Conservation (phyloP, 306 rosid genomes). For the Abrus precatorius region DNA sequence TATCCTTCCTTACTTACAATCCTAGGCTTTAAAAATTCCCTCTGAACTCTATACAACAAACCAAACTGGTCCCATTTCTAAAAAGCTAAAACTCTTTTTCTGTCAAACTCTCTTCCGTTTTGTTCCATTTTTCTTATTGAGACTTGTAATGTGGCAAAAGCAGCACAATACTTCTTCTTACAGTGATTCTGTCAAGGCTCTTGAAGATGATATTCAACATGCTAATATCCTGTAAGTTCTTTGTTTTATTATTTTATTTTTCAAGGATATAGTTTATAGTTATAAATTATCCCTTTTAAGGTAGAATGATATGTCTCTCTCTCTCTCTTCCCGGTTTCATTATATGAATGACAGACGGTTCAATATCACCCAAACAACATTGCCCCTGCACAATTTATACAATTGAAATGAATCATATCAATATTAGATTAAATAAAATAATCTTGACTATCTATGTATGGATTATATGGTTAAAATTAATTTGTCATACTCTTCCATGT, state of each 20-base stretch:
- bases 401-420: not conserved
- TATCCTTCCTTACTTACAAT: constrained; percentile 42
- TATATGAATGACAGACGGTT: not conserved
- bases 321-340: not conserved
- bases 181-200: constrained; percentile 71
- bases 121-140: constrained; percentile 10
- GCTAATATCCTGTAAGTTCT: constrained; percentile 74
- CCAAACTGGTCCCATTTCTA: not conserved
- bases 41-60: not conserved
- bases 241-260: not conserved
- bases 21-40: constrained; percentile 12
- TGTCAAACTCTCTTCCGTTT: constrained; percentile 25
- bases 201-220: constrained; percentile 76
- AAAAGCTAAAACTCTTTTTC: constrained; percentile 28
- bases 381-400: not conserved
- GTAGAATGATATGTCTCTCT: not conserved
- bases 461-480: not conserved
- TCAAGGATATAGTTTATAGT: not conserved
- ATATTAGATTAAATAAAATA: not conserved
- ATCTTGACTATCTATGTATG: not conserved
- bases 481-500: not conserved
- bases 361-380: not conserved
- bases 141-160: constrained; percentile 62
- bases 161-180: constrained; percentile 53
- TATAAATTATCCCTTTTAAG: not conserved